Percentiles rank a stretch among this genome's conserved stretches.
Evolutionary conservation across 768 basidiomycete species (phyloP).

Genomic region (Macrolepiota fuliginosa): DNA sequence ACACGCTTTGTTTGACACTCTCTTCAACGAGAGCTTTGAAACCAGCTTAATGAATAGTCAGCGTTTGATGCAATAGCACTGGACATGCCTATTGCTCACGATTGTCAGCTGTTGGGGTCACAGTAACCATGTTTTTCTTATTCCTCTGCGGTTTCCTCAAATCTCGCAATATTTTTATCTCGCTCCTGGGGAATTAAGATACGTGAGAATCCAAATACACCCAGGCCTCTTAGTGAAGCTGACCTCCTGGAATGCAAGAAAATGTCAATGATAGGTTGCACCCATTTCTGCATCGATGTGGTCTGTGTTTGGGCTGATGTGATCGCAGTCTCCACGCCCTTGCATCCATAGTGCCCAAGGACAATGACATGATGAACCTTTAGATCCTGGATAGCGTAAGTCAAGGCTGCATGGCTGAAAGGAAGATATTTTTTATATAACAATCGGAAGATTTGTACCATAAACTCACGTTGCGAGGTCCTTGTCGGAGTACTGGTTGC

Average conservation of each 20-base stretch:
- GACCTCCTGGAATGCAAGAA: slow-evolving; percentile 31
- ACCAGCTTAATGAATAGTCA: slow-evolving; percentile 24
- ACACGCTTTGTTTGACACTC: slow-evolving; percentile 45
- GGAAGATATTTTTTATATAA: neutral
- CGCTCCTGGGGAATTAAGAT: slow-evolving; percentile 20
- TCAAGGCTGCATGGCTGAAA: slow-evolving; percentile 30
- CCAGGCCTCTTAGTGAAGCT: neutral
- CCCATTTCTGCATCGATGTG: slow-evolving; percentile 27
- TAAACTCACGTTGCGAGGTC: slow-evolving; percentile 31
- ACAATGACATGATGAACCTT: slow-evolving; percentile 36
- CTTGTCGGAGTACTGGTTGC: slow-evolving; percentile 31
- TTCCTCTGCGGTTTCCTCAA: slow-evolving; percentile 29
- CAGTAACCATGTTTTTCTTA: slow-evolving; percentile 20
- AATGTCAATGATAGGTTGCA: slow-evolving; percentile 29
- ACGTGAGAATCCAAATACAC: neutral
- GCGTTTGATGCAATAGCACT: neutral
- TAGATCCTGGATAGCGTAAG: slow-evolving; percentile 31
- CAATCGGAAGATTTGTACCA: neutral
- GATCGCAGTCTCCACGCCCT: slow-evolving; percentile 31
- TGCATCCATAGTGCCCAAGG: slow-evolving; percentile 38
- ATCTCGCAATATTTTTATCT: slow-evolving; percentile 32
- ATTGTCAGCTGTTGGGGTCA: slow-evolving; percentile 21
- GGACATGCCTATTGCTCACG: slow-evolving; percentile 14
- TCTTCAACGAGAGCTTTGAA: slow-evolving; percentile 44
- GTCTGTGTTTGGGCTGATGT: slow-evolving; percentile 18